These are phyloP conservation scores for Termitomyces sp. DNA, from an alignment of 768 basidiomycete genomes.

Conservation along the genomic window DNA sequence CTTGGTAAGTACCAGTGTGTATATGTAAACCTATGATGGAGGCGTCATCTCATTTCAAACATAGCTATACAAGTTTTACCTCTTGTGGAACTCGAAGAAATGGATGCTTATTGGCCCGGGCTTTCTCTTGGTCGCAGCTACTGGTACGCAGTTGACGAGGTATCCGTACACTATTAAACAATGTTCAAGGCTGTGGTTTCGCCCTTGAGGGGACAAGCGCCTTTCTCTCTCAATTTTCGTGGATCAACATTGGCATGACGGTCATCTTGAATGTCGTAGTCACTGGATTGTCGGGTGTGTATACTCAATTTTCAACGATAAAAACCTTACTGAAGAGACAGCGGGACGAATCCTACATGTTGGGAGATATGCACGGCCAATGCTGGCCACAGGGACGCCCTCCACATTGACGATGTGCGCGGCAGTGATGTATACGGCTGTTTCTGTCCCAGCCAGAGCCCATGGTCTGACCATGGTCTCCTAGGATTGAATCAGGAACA, in stretches of 20 bases:
- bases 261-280: conserved; percentile 28
- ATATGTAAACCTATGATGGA: no score
- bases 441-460: background rate
- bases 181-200: conserved; percentile 12
- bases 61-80: conserved; percentile 16
- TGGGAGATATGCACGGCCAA: conserved; percentile 17
- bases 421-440: conserved; percentile 26
- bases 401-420: conserved; percentile 26
- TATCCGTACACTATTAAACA: background rate
- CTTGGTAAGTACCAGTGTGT: conserved; percentile 5
- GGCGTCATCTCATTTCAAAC: background rate
- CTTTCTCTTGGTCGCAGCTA: conserved; percentile 8
- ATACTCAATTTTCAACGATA: background rate
- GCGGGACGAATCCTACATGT: conserved; percentile 32
- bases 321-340: conserved; percentile 6
- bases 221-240: conserved; percentile 16
- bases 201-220: conserved; percentile 10
- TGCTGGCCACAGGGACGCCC: conserved; percentile 22
- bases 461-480: background rate
- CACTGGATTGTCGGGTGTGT: conserved; percentile 28
- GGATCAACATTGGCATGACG: conserved; percentile 29
- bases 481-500: conserved; percentile 33
- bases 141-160: conserved; percentile 7
- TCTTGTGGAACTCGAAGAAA: conserved; percentile 10
- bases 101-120: conserved; percentile 9